Percentiles rank a stretch among this genome's conserved stretches.
phyloP scores from a whole-genome alignment of 805 yeast species.

The Wickerhamomyces bovis region DNA sequence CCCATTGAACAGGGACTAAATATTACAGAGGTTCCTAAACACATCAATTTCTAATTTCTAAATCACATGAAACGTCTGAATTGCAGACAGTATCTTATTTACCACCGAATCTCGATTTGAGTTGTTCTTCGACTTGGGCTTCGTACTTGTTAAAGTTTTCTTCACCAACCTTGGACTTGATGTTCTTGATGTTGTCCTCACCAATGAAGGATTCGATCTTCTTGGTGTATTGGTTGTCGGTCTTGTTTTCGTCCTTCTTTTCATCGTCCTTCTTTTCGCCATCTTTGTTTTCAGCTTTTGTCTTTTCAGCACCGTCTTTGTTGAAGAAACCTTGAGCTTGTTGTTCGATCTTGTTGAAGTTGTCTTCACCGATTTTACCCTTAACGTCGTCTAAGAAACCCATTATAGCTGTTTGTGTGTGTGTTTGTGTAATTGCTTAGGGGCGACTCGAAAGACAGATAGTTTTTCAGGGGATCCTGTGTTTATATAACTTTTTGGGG shows the following conservation, averaged over 20 bases:
- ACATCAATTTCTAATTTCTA: background rate
- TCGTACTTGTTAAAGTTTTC: constrained; percentile 27
- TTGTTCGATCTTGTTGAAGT: constrained; percentile 8
- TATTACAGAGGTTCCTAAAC: too few species aligned
- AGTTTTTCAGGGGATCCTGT: background rate
- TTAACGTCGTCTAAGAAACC: constrained; percentile 18
- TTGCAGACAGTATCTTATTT: background rate
- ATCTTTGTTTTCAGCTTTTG: constrained; percentile 1
- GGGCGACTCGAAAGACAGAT: too few species aligned
- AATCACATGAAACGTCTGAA: too few species aligned
- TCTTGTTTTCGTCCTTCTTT: background rate
- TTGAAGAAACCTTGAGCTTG: constrained; percentile 12
- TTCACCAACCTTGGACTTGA: constrained; percentile 27
- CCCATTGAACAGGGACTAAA: too few species aligned
- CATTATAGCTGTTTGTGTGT: constrained; percentile 9
- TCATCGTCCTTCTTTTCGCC: background rate
- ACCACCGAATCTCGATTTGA: constrained; percentile 7
- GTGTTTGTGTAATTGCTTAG: background rate
- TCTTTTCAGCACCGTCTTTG: background rate
- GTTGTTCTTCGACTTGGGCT: constrained; percentile 22
- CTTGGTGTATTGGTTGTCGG: constrained; percentile 20
- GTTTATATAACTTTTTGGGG: background rate
- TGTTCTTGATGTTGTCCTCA: constrained; percentile 23
- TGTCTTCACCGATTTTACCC: constrained; percentile 15
- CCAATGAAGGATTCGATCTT: constrained; percentile 27